Evolutionary conservation across 805 yeast species (phyloP), one percentile per base, ranked within the genome.

Genomic region (Myxozyma kluyveri): DNA sequence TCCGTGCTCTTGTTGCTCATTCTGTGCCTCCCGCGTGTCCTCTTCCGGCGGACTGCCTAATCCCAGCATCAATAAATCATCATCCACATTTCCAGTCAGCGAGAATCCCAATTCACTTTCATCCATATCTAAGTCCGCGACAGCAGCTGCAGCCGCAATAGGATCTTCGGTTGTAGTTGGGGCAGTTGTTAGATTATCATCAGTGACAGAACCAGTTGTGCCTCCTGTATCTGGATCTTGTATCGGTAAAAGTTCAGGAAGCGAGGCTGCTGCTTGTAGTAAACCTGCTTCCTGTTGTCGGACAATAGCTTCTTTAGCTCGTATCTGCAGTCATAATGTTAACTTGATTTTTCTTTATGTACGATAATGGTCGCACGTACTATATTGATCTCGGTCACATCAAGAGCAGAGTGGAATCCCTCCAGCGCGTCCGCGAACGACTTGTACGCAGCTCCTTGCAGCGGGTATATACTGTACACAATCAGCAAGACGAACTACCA

Each of bases 391-490:
- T 54, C 59, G 23, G 46, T 47, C 14, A 31, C 17, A 35, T 54
- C 59, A 7, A 54, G 47, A 10, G 45, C 27, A 3, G 56, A n/a
- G 38, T 54, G 52, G 22, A 54, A 54, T 3, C 27, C 2, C 12
- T 37, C 40, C 17, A 52, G 27, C 1, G 59, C 49, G 9, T 18
- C 17, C 18, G 29, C 31, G 19, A 48, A 38, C 1, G 49, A 44
- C 3, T 31, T 17, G 3, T 12, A 23, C 18, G 42, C 29, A 6
- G 32, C 50, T 6, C 29, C 26, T 17, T 21, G 24, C 9, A 45
- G 33, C 6, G 58, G 54, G 36, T 45, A 50, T 6, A 50, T 44
- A 10, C 58, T 54, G 42, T 14, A 18, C 18, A 24, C 18, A 10
- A 33, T 22, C 9, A 35, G 14, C 26, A 4, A 6, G 24, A 14